Base-by-base conservation (phyloP, 352 stramenopile species). In the Globisporangium lucens region DNA sequence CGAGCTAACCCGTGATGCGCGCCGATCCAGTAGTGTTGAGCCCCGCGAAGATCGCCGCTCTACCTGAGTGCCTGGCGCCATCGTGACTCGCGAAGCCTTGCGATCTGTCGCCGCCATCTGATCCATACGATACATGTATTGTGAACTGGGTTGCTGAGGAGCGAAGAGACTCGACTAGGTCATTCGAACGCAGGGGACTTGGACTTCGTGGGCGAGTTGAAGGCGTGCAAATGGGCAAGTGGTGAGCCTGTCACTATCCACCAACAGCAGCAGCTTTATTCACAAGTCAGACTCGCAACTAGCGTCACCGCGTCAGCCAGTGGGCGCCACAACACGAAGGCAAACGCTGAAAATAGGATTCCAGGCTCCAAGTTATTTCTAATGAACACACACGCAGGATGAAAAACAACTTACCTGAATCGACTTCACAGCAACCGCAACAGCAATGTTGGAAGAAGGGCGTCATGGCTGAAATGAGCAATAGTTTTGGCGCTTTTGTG, bases 61-160 rank as follows among this genome's bases (percentile, higher is more conserved):
- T 12, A 1, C 20, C 8, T 15, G 10, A 8, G 46, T 49, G 30
- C 66, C 61, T 17, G 69, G 51, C 3, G 72, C 43, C 27, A 73
- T 70, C 33, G 47, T 76, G 10, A 70, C 60, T 13, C 58, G 38
- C 46, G 73, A 72, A 12, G 62, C 27, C 41, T 59, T 71, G 17
- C 58, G 51, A 9, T 58, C 51, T 49, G 15, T 10, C n/a, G 27
- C 8, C 33, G 51, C 24, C 24, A 58, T 61, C n/a, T 35, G 55
- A 29, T 69, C 63, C 63, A 64, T 64, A 41, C 27, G 15, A 17
- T 46, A 24, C 24, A 24, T 24, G 24, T 24, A 22, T 17, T 13
- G 15, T 58, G 27, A 30, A 38, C 1, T 38, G 52, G 13, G 15
- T 22, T 58, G 27, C 1, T 22, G 20, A 36, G 27, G 29, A 58